phyloP scores from a whole-genome alignment of 106 monocot genomes.

The Vanilla planifolia region DNA sequence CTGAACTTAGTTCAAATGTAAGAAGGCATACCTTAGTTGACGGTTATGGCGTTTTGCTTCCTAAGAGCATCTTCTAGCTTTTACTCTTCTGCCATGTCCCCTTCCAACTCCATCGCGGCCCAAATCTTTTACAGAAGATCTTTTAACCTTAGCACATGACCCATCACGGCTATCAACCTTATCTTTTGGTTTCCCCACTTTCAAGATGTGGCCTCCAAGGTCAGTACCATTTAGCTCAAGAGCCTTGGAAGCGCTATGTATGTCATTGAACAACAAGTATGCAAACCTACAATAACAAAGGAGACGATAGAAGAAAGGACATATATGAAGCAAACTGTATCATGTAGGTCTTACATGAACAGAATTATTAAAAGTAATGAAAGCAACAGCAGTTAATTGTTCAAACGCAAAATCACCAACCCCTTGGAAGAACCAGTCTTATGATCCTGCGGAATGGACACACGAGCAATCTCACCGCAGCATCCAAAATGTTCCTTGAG shows the following conservation, averaged over 20 bases:
- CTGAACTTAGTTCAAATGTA: slow-evolving; percentile 4
- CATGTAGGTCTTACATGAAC: background rate
- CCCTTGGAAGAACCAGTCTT: slow-evolving; percentile 63
- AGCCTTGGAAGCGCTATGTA: slow-evolving; percentile 22
- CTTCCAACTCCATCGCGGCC: slow-evolving; percentile 15
- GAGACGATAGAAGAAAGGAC: background rate
- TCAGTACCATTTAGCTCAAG: slow-evolving; percentile 56
- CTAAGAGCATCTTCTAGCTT: slow-evolving; percentile 18
- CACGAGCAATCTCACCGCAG: slow-evolving; percentile 56
- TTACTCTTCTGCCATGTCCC: slow-evolving; percentile 20
- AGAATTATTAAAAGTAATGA: background rate
- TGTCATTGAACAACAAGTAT: slow-evolving; percentile 58
- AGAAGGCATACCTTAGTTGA: slow-evolving; percentile 24
- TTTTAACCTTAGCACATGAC: slow-evolving; percentile 17
- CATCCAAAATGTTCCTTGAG: slow-evolving; percentile 59
- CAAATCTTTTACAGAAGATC: slow-evolving; percentile 10
- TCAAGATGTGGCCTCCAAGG: slow-evolving; percentile 32
- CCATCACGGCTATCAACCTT: slow-evolving; percentile 18
- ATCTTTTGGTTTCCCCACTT: slow-evolving; percentile 49
- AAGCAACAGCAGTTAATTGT: background rate
- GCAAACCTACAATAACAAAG: slow-evolving; percentile 39
- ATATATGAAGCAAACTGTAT: background rate
- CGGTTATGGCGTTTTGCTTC: slow-evolving; percentile 20
- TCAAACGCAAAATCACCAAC: slow-evolving; percentile 2
- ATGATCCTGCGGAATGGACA: slow-evolving; percentile 63